Percentiles rank a stretch among this genome's conserved stretches.
Conservation (phyloP, 2,329 filamentous ascomycete genomes). For the Alternaria sp. region DNA sequence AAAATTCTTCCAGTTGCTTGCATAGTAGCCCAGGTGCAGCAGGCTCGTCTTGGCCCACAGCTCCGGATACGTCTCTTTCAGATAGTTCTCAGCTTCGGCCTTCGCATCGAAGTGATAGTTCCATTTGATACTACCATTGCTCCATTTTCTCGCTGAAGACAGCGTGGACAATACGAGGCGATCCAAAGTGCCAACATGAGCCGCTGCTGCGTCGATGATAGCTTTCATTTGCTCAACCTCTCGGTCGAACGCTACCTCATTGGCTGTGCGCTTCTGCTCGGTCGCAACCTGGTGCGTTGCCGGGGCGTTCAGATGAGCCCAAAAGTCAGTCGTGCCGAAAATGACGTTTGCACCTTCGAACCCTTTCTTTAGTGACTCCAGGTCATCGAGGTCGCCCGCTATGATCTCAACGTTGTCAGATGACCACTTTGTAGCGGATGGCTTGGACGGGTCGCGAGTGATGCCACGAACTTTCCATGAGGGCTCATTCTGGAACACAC, state of each 20-base stretch:
- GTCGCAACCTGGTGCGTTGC: slow-evolving; percentile 22
- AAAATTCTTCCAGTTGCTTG: slow-evolving; percentile 31
- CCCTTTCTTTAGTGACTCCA: slow-evolving; percentile 20
- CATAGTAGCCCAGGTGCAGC: slow-evolving; percentile 36
- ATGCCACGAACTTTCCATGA: slow-evolving; percentile 47
- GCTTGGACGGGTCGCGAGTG: slow-evolving; percentile 54
- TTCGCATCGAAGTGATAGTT: slow-evolving; percentile 56
- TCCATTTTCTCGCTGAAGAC: slow-evolving; percentile 42
- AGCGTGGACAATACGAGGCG: slow-evolving; percentile 57
- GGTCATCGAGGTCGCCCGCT: slow-evolving; percentile 23
- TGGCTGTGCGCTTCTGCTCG: slow-evolving; percentile 32
- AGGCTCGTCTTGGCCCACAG: slow-evolving; percentile 39
- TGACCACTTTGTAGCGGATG: slow-evolving; percentile 43
- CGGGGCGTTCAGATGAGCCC: slow-evolving; percentile 16
- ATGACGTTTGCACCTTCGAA: slow-evolving; percentile 37
- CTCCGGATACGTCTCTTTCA: slow-evolving; percentile 43
- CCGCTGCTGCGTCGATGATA: slow-evolving; percentile 52
- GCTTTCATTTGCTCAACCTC: slow-evolving; percentile 53
- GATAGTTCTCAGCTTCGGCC: slow-evolving; percentile 49
- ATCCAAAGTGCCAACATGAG: slow-evolving; percentile 45
- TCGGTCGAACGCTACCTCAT: slow-evolving; percentile 45
- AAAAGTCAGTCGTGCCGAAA: slow-evolving; percentile 55
- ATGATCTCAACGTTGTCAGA: slow-evolving; percentile 30
- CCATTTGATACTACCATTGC: slow-evolving; percentile 44
- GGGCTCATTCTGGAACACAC: slow-evolving; percentile 31